Base-by-base conservation (phyloP, 169 alveolate species). In the Eimeria acervulina region DNA sequence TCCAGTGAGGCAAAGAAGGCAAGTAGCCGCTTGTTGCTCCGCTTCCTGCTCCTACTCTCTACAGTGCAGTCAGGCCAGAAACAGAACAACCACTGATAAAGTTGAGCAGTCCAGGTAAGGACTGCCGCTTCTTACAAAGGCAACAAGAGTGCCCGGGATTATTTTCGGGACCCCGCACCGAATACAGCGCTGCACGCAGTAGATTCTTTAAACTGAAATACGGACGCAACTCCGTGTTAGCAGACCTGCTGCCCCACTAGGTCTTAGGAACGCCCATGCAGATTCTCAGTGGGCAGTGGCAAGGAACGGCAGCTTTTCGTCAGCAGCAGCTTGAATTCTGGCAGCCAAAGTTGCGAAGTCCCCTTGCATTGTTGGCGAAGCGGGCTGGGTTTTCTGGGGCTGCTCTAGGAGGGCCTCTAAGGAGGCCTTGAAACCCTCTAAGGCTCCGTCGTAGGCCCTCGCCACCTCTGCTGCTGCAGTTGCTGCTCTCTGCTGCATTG, bases 401-500 rank as follows among this genome's bases (percentile, higher is more conserved):
- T 85, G 36, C 93, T 85, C 74, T 21, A 85, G 93, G 81, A 85
- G 80, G 40, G 59, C 80, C 44, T 85, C 93, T 13, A 85, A 70
- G 23, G 93, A 59, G 19, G 63, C 80, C 61, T 85, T 85, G 7
- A 85, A 36, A 72, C 93, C 80, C 68, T 85, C 93, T 63, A 85
- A 8, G 33, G 93, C 93, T 19, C 40, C 93, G 38, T 85, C 93
- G 61, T 85, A 85, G 13, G 81, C 93, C 93, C 70, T 85, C 47
- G 93, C 93, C n/a, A 85, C 80, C 93, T 59, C 93, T 17, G 81
- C 81, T 36, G 93, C 93, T 17, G 93, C 93, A 15, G 80, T 61
- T 55, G 93, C 59, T 85, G 81, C 61, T n/a, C 40, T 63, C 33
- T 85, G 63, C 63, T 33, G n/a, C 93, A 51, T 44, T 19, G 38